Evolutionary conservation across 2,329 filamentous ascomycete species (phyloP).

Genomic region (Diaporthe sp.): DNA sequence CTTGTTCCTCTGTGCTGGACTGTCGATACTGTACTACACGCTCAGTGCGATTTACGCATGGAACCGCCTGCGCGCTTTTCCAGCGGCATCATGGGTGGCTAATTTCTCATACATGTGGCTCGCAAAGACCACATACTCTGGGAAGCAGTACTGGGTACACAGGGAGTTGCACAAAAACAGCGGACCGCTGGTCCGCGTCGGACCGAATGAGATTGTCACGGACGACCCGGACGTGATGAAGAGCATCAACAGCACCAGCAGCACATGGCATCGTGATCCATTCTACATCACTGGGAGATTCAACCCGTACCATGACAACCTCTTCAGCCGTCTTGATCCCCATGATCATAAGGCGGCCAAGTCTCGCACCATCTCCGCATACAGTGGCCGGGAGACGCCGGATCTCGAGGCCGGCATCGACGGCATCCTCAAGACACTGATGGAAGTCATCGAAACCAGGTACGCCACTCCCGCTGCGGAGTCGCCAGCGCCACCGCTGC

Average conservation of each 20-base stretch:
- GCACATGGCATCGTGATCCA: background rate
- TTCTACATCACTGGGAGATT: slow-evolving; percentile 4
- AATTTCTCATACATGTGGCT: background rate
- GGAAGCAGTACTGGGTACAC: background rate
- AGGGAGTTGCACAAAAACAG: background rate
- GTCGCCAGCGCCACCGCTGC: background rate
- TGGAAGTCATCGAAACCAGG: background rate
- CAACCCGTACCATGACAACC: background rate
- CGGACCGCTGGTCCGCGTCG: background rate
- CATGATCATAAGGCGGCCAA: background rate
- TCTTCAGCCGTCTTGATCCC: background rate
- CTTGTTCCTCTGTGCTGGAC: background rate
- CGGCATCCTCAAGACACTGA: background rate
- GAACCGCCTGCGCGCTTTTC: background rate
- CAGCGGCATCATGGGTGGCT: background rate
- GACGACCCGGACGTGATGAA: background rate
- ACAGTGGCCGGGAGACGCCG: background rate
- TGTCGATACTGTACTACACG: background rate
- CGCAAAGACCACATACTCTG: background rate
- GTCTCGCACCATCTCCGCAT: background rate
- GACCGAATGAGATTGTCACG: background rate
- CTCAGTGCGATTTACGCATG: background rate
- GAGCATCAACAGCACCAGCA: background rate
- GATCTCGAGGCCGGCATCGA: background rate
- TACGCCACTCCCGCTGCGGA: background rate